These are phyloP conservation scores for Hysterangium stoloniferum DNA, from an alignment of 768 basidiomycete species.

Conservation along the genomic window DNA sequence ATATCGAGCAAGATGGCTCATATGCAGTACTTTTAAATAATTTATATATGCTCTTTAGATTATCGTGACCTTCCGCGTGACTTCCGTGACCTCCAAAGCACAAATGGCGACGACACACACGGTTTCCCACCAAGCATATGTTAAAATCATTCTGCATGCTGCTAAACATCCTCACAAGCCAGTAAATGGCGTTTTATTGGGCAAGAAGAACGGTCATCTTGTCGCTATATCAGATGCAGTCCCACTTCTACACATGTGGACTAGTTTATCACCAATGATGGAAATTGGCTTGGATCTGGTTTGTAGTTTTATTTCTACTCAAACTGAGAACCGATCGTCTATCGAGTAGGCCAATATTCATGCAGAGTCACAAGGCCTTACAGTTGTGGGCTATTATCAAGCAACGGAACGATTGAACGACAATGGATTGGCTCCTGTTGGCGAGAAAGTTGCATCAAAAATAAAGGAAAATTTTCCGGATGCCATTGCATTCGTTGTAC, in stretches of 20 bases:
- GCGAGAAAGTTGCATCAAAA: constrained; percentile 52
- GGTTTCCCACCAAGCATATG: constrained; percentile 54
- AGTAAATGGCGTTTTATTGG: constrained; percentile 76
- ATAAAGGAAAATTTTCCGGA: constrained; percentile 47
- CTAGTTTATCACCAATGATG: constrained; percentile 77
- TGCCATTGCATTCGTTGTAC: constrained; percentile 64
- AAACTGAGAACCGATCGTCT: background rate
- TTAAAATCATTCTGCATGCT: constrained; percentile 71
- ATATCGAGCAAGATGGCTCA: too few species aligned
- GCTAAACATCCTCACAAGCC: constrained; percentile 69
- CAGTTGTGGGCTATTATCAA: constrained; percentile 70
- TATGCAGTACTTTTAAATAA: too few species aligned
- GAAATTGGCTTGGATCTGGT: constrained; percentile 77
- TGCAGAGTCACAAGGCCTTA: constrained; percentile 44
- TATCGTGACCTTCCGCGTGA: too few species aligned
- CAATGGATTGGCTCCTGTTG: constrained; percentile 51
- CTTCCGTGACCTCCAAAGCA: too few species aligned
- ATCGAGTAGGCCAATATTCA: constrained; percentile 46
- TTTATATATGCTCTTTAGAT: too few species aligned
- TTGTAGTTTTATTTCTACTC: constrained; percentile 17
- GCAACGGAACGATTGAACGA: constrained; percentile 61
- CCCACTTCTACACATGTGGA: constrained; percentile 81
- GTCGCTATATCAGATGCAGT: constrained; percentile 58
- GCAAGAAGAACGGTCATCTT: constrained; percentile 29
- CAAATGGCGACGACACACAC: constrained; percentile 44